Conservation (phyloP, 2,329 filamentous ascomycete species). For the Neonectria neomacrospora region DNA sequence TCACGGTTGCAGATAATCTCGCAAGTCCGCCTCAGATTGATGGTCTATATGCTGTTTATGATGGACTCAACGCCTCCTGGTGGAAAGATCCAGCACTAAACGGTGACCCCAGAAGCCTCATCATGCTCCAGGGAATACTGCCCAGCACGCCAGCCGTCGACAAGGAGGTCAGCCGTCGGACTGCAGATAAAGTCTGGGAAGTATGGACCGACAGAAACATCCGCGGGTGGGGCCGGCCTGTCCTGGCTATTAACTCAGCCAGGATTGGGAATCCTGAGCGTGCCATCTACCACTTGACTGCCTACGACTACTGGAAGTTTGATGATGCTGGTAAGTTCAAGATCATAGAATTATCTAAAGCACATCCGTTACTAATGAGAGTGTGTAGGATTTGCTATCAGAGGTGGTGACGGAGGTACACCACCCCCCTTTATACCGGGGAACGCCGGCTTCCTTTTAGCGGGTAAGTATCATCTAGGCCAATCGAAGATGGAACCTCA, state of each 20-base stretch:
- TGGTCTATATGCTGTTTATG: constrained; percentile 65
- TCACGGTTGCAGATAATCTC: constrained; percentile 60
- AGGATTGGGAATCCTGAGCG: constrained; percentile 54
- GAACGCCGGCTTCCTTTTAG: constrained; percentile 52
- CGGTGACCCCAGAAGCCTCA: constrained; percentile 57
- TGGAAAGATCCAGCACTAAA: constrained; percentile 52
- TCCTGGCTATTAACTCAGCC: constrained; percentile 58
- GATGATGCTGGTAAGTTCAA: constrained; percentile 50
- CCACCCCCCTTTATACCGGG: constrained; percentile 52
- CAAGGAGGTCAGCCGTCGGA: constrained; percentile 48
- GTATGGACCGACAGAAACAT: constrained; percentile 56
- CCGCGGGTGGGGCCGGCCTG: constrained; percentile 59
- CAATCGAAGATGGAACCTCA: rapidly evolving
- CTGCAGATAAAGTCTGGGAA: constrained; percentile 52
- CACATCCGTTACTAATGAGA: not conserved
- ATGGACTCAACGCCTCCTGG: constrained; percentile 60
- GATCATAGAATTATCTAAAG: not conserved
- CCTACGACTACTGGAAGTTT: constrained; percentile 55
- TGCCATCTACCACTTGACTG: constrained; percentile 55
- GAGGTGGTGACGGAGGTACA: constrained; percentile 45
- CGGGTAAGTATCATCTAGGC: constrained; percentile 24
- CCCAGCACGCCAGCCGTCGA: constrained; percentile 54
- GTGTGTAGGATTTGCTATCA: constrained; percentile 41
- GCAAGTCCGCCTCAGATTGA: constrained; percentile 63
- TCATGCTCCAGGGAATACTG: constrained; percentile 58